Base-by-base conservation (phyloP, 306 rosid genomes). In the Abrus pulchellus region DNA sequence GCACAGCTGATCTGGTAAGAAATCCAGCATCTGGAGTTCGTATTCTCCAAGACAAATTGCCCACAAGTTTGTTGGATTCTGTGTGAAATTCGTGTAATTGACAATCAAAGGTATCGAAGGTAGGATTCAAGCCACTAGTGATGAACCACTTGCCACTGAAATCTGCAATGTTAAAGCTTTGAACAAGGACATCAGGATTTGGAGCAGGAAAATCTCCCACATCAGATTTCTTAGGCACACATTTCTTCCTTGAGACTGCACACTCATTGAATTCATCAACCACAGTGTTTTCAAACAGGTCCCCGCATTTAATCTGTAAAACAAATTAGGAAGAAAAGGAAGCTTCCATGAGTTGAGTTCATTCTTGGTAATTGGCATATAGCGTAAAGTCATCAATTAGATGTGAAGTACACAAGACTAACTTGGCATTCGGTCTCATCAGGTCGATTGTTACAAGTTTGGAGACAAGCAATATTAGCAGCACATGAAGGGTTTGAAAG, bases 381-480 rank as follows among this genome's bases (percentile, higher is more conserved):
- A 47, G 38, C 36, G 29, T 63, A 60, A 4, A 52, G 20, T 57
- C 30, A 60, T 50, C 64, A 36, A 78, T 1, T 13, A 40, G 67
- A 62, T 28, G 38, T 72, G 72, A 78, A 53, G 76, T 68, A 54
- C 10, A 54, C 7, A 77, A 62, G 68, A 86, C 88, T 85, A 80
- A 90, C 99, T 87, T 95, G 99, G 85, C 99, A 95, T 85, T 95
- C 99, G 0, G 94, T 91, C 81, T 93, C 99, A 84, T 95, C 99
- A 11, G 99, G 96, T 82, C 99, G 83, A 82, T 93, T 88, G 80
- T 95, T 95, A 90, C 99, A 95, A 78, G 99, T 93, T 83, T 95
- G 99, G 48, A 95, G 96, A 86, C 99, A 95, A 67, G 97, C 98
- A 76, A 95, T 62, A 83, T 93, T 91, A 66, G 99, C 97, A 29